Base-by-base conservation (phyloP, 2,329 filamentous ascomycete species). In the Lithohypha guttulata region DNA sequence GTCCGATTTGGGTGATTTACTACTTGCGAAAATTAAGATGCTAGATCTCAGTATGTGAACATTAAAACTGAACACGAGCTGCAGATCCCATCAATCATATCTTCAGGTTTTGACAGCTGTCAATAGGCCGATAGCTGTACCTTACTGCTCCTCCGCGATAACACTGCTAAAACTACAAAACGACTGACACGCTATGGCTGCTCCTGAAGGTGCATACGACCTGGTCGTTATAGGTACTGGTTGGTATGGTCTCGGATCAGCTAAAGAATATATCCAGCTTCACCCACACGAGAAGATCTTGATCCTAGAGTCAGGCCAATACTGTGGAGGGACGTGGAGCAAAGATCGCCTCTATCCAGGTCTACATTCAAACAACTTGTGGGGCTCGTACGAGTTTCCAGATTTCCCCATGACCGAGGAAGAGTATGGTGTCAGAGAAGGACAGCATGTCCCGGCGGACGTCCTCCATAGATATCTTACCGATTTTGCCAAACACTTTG, bases 331-430 rank as follows among this genome's bases (percentile, higher is more conserved):
- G 3, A 75, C 77, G 11, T 87, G 81, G 82, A 71, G 76, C 6
- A 64, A 73, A 41, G 64, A 79, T 25, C 70, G 80, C 1, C 59
- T 84, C 1, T 66, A 86, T 54, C 72, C 76, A 0, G 76, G 74
- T 1, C 66, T 89, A 34, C 81, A 77, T 51, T 77, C 73, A 38
- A 87, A 89, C 58, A 86, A 86, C 52, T 70, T 84, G 55, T 56
- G 79, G 8, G 81, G 81, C 2, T 80, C 75, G 0, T 84, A 79
- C 49, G 79, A 87, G 55, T 85, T 73, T 51, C 74, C 75, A 0
- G 82, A 84, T 50, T 84, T 82, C 43, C 79, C 80, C 13, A 80
- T 87, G 75, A 65, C 69, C 42, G 57, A 62, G 6, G 67, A 68
- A 14, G 65, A 59, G 0, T 78, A 71, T 48, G 63, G 60, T 0